Evolutionary conservation across 345 rosid genomes (phyloP).

Genomic region (Ailanthus altissimus): DNA sequence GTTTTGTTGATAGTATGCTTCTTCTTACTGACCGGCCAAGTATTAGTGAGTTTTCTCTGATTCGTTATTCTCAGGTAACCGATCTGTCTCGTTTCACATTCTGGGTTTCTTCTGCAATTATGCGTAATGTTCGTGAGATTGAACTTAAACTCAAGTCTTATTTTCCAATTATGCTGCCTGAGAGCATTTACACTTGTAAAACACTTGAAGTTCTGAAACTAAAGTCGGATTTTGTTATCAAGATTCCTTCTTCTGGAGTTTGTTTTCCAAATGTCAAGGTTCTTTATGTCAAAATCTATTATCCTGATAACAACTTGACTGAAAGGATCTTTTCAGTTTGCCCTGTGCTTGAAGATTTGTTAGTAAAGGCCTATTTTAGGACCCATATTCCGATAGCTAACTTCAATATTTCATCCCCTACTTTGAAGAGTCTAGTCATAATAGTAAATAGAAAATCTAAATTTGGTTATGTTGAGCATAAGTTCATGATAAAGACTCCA

Average conservation of each 20-base stretch:
- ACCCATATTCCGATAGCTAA: neutral
- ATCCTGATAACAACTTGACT: neutral
- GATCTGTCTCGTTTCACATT: too few species aligned
- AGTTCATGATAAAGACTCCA: neutral
- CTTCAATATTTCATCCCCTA: neutral
- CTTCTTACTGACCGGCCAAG: too few species aligned
- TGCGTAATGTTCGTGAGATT: neutral
- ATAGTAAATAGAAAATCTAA: neutral
- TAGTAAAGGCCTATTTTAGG: neutral
- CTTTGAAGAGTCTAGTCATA: neutral
- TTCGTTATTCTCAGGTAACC: too few species aligned
- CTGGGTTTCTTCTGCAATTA: too few species aligned
- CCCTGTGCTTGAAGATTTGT: constrained; percentile 11
- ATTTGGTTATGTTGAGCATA: neutral
- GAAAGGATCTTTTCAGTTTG: neutral
- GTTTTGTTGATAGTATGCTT: too few species aligned
- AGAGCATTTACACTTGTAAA: neutral
- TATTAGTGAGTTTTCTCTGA: too few species aligned
- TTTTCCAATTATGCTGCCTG: neutral
- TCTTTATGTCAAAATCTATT: neutral
- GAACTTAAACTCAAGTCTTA: neutral
- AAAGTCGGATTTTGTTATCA: neutral
- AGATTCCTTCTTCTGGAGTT: neutral
- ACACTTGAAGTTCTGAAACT: constrained; percentile 4
- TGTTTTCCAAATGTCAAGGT: constrained; percentile 9